These are phyloP conservation scores for Umbellularia californica DNA, from an alignment of 164 flowering plant species.

Conservation along the genomic window DNA sequence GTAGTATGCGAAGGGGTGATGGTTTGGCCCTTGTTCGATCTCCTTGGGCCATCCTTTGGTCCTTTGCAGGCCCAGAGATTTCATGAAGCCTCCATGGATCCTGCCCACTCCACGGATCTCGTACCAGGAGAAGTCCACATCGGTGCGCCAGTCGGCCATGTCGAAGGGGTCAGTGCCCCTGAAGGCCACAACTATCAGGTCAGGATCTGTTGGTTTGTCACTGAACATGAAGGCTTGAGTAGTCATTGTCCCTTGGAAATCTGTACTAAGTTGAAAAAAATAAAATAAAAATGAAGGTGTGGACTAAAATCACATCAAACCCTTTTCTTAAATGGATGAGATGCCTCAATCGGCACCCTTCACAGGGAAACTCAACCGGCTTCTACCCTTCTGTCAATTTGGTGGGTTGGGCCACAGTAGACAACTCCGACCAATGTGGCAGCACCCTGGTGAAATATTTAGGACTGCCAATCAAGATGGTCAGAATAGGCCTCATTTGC, in stretches of 20 bases:
- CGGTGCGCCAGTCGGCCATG: constrained; percentile 44
- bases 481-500: too few species aligned
- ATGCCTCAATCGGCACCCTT: background rate
- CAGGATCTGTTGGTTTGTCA: constrained; percentile 22
- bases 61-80: constrained; percentile 41
- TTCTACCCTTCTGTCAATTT: too few species aligned
- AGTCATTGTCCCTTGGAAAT: constrained; percentile 23
- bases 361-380: too few species aligned
- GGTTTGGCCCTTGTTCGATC: constrained; percentile 10
- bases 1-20: constrained; percentile 46
- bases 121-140: constrained; percentile 56
- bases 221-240: constrained; percentile 48
- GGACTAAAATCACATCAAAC: background rate
- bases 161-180: constrained; percentile 59
- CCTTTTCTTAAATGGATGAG: background rate
- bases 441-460: too few species aligned
- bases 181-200: constrained; percentile 42
- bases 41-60: constrained; percentile 53
- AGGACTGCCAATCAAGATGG: too few species aligned
- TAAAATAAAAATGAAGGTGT: background rate
- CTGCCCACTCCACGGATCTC: constrained; percentile 39
- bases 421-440: too few species aligned
- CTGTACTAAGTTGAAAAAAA: constrained; percentile 19
- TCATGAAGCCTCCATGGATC: constrained; percentile 55
- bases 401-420: too few species aligned